phyloP scores from a whole-genome alignment of 139 green algal genomes.

The Zygnema cylindricum region DNA sequence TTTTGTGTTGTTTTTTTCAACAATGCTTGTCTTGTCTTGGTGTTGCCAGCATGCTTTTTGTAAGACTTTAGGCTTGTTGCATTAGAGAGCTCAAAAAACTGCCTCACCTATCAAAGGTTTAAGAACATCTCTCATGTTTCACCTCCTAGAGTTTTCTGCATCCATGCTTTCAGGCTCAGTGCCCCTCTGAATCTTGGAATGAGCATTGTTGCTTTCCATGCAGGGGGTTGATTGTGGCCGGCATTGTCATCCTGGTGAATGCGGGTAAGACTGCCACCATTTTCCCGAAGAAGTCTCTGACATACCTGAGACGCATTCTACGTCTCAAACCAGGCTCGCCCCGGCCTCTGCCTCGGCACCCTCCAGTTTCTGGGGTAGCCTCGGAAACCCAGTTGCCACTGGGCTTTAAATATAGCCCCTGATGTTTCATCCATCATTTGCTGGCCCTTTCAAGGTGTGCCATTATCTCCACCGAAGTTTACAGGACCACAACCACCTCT shows the following conservation, averaged over 20 bases:
- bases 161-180: no score
- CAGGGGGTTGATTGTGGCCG: constrained; percentile 26
- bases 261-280: constrained; percentile 4
- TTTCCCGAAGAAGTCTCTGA: neutral
- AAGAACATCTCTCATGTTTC: no score
- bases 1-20: no score
- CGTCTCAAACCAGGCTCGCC: neutral
- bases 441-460: neutral
- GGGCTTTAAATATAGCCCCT: neutral
- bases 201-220: no score
- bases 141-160: no score
- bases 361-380: neutral
- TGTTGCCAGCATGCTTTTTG: no score
- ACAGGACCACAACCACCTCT: constrained; percentile 10
- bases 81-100: no score
- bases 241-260: constrained; percentile 30
- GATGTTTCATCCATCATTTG: neutral
- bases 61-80: no score
- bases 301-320: neutral
- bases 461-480: neutral
- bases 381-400: neutral
- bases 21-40: no score
- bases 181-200: no score
- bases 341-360: neutral
- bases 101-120: no score